A percentile compares a stretch with the other conserved stretches of the same genome.
Conservation (phyloP, 495 filamentous ascomycete species). For the Friedmanniomyces simplex region DNA sequence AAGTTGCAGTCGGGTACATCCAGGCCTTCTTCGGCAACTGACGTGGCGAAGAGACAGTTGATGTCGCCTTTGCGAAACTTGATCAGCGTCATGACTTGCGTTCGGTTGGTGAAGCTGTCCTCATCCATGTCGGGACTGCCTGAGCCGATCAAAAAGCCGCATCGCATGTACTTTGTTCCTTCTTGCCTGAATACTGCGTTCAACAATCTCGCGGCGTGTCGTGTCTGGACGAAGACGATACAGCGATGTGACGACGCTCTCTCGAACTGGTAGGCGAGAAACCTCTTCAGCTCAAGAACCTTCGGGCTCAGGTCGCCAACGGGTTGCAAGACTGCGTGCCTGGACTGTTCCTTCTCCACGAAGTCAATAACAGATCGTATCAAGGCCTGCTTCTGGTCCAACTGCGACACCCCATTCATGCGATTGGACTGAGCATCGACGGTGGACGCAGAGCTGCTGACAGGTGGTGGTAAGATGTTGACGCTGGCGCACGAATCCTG, state of each 20-base stretch:
- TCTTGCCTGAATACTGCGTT: slow-evolving; percentile 50
- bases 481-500: background rate
- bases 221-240: slow-evolving; percentile 75
- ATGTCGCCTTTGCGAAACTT: slow-evolving; percentile 70
- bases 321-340: slow-evolving; percentile 21
- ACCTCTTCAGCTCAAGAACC: slow-evolving; percentile 49
- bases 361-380: slow-evolving; percentile 47
- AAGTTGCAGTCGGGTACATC: slow-evolving; percentile 95
- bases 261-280: slow-evolving; percentile 50
- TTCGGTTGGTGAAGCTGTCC: slow-evolving; percentile 52
- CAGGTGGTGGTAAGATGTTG: background rate
- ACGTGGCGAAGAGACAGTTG: slow-evolving; percentile 85
- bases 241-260: slow-evolving; percentile 52
- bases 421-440: background rate
- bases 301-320: slow-evolving; percentile 55
- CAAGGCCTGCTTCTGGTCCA: slow-evolving; percentile 41
- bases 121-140: slow-evolving; percentile 39
- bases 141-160: slow-evolving; percentile 58
- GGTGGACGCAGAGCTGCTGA: background rate
- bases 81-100: slow-evolving; percentile 65
- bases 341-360: slow-evolving; percentile 7
- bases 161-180: slow-evolving; percentile 47
- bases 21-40: slow-evolving; percentile 88
- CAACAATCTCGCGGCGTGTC: slow-evolving; percentile 68
- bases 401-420: slow-evolving; percentile 28